Base-by-base conservation (phyloP, 164 flowering plant species). In the Santalum album region DNA sequence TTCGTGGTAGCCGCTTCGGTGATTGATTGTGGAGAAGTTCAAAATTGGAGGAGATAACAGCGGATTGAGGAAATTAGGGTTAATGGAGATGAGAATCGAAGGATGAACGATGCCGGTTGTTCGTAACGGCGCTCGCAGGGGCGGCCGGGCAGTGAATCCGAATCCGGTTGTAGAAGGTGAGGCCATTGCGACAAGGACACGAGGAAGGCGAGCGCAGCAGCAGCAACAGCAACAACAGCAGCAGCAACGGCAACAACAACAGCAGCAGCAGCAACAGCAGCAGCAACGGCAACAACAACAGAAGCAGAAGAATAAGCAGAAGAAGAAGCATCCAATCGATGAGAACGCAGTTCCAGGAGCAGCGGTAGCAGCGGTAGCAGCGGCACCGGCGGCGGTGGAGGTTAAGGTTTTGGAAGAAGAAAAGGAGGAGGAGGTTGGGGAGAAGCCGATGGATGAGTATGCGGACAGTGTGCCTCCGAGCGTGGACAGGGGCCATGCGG, bases 81-180 rank as follows among this genome's bases (percentile, higher is more conserved):
- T 43, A 2, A 2, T 17, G 10, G 47, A 36, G 22, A 72, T 70
- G 72, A 57, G 53, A 60, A 56, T 64, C 54, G 70, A 29, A 76
- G 67, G 62, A 74, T 79, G 83, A 79, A 79, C 63, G 67, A 79
- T 79, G 80, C 77, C 77, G 68, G 72, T 68, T 32, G 67, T 63
- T 66, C 78, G 78, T 71, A 60, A 76, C 51, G 75, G 74, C 63
- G 75, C 23, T 62, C 72, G 73, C 62, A 69, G 75, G 67, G 78
- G 75, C 60, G 78, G 75, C 60, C 73, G 79, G 56, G 59, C 61
- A 65, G 64, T 59, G 43, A 67, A 56, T 50, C 59, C 52, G 51
- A 63, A 23, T 63, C 65, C 52, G 40, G 44, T 51, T 34, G 74
- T 27, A 22, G 12, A 24, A 20, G 77, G 63, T 4, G 79, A 57